These are phyloP conservation scores for Bruguiera gymnorhiza DNA, from an alignment of 345 rosid genomes.

Conservation along the genomic window DNA sequence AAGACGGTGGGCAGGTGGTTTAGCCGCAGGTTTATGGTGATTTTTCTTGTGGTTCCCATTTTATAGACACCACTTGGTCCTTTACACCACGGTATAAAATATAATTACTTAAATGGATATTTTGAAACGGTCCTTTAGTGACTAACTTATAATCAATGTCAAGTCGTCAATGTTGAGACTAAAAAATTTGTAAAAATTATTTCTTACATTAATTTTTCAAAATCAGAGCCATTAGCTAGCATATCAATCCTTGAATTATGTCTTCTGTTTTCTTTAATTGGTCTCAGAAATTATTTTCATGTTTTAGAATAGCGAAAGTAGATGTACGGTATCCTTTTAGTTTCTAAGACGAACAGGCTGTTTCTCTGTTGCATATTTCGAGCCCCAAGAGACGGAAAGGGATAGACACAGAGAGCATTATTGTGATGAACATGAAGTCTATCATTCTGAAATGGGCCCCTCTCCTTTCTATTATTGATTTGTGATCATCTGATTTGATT, in stretches of 20 bases:
- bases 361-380: neutral
- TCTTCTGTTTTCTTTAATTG: no score
- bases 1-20: constrained; percentile 16
- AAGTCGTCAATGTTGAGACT: no score
- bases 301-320: neutral
- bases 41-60: constrained; percentile 11
- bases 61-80: neutral
- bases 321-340: constrained; percentile 22
- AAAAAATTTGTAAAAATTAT: no score
- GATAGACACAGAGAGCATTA: neutral
- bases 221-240: no score
- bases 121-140: no score
- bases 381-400: neutral
- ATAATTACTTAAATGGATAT: no score
- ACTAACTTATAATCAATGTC: neutral
- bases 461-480: neutral
- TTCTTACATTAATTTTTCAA: no score
- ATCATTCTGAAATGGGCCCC: constrained; percentile 10
- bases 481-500: neutral
- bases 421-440: constrained; percentile 1
- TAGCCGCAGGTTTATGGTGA: neutral
- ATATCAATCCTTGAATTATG: no score
- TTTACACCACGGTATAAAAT: no score
- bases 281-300: no score
- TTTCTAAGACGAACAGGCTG: constrained; percentile 20